These are phyloP conservation scores for Psidium friedrichsthalianum DNA, from an alignment of 345 rosid genomes.

Conservation along the genomic window DNA sequence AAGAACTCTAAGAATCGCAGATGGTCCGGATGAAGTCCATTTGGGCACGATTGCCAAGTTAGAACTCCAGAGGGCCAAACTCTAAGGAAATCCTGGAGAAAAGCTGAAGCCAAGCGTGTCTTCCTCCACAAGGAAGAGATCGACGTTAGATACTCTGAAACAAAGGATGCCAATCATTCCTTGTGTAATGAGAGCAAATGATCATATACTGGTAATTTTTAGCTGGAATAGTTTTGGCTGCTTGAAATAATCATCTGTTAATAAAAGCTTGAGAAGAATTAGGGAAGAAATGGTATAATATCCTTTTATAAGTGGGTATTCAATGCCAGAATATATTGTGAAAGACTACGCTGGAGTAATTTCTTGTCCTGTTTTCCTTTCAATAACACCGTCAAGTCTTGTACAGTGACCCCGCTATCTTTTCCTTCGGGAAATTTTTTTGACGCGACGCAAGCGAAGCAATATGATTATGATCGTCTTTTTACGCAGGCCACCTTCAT, in stretches of 20 bases:
- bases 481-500: not conserved
- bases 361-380: not conserved
- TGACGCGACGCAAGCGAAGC: not conserved
- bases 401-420: not conserved
- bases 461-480: not conserved
- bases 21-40: constrained; percentile 96
- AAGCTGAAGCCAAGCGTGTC: not conserved
- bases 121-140: not conserved
- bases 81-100: constrained; percentile 17
- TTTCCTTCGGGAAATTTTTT: not conserved
- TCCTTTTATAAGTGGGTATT: not conserved
- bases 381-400: not conserved
- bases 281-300: not conserved
- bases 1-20: constrained; percentile 75
- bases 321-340: not conserved
- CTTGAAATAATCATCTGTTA: not conserved
- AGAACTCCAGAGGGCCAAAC: constrained; percentile 71
- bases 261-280: not conserved
- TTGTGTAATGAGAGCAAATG: not conserved
- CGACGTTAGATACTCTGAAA: not conserved
- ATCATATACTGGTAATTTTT: not conserved
- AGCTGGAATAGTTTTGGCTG: not conserved
- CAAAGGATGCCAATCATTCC: not conserved
- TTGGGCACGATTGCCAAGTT: constrained; percentile 80
- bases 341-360: not conserved